Evolutionary conservation across 805 yeast genomes (phyloP), one percentile per base, ranked within the genome.

Genomic region (Clavispora fructus): DNA sequence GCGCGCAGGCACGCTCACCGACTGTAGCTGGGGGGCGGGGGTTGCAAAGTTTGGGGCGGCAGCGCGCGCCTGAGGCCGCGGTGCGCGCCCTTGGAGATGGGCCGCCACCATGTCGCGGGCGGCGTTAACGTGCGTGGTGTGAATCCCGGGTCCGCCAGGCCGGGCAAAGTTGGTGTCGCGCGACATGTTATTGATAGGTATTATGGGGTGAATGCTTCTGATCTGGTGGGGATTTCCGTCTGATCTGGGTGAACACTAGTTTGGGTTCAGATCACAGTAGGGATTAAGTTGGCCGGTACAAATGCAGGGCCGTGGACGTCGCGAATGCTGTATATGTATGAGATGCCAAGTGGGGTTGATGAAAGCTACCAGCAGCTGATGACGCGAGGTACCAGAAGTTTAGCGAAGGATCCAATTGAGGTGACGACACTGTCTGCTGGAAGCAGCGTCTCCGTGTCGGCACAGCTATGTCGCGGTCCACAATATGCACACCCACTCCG

Each of bases 71-170:
- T 33, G 46, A 29, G 50, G 44, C 31, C 40, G 49, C 13, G 56
- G 58, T 30, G 39, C 46, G 47, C 83, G 60, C 9, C 75, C 74
- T 43, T 72, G 66, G 0, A 80, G 72, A 33, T 80, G 79, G 40
- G 75, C 45, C 30, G 57, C 57, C 40, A 76, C 81, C 82, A 85
- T 75, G 53, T 83, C 82, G 46, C 90, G 69, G 2, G 92, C 92
- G 26, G 77, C 63, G 50, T 73, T 73, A 5, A 83, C 69, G 50
- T 82, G 82, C 4, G 80, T 67, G 0, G 83, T 79, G 32, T 73
- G 69, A 29, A 83, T 78, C 3, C 83, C 79, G n/a, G 41, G 41
- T 25, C 31, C 29, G 25, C 23, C 23, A 6, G 41, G 41, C n/a
- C 29, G 27, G 8, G 41, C 30, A 14, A 39, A 39, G n/a, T 39